A percentile compares a stretch with the other conserved stretches of the same genome.
phyloP scores from a whole-genome alignment of 495 filamentous ascomycete genomes.

The Tuber borchii region DNA sequence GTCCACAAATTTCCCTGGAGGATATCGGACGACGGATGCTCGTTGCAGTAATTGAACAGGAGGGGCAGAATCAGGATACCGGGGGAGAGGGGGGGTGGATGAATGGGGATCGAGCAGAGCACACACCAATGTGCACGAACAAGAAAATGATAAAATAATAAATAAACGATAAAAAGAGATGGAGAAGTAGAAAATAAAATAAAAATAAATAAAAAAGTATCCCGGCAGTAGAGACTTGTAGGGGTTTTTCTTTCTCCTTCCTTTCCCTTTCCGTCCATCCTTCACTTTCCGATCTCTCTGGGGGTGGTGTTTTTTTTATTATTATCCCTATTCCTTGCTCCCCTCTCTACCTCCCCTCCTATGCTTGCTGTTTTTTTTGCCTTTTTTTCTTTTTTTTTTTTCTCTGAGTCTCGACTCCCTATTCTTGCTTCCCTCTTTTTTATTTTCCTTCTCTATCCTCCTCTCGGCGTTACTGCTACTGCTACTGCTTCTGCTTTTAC shows the following conservation, averaged over 20 bases:
- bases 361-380: neutral
- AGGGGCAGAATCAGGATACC: conserved; percentile 16
- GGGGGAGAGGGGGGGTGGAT: conserved; percentile 16
- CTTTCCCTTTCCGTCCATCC: conserved; percentile 13
- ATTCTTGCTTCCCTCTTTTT: conserved; percentile 9
- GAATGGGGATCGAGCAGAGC: neutral
- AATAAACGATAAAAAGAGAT: neutral
- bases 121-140: conserved; percentile 5
- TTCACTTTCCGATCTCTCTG: neutral
- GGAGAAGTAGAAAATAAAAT: conserved; percentile 12
- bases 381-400: neutral
- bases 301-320: conserved; percentile 1
- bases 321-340: conserved; percentile 19
- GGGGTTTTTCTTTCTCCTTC: conserved; percentile 9
- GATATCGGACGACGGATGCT: conserved; percentile 35
- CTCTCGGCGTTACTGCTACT: neutral
- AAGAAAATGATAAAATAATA: conserved; percentile 2
- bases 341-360: conserved; percentile 9
- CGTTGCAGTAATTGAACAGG: conserved; percentile 21
- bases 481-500: conserved; percentile 4
- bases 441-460: neutral
- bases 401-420: conserved; percentile 10
- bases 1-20: conserved; percentile 24
- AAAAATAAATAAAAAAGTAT: conserved; percentile 17
- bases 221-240: conserved; percentile 29